Conservation (phyloP, 306 rosid genomes). For the Mimosa pudica region DNA sequence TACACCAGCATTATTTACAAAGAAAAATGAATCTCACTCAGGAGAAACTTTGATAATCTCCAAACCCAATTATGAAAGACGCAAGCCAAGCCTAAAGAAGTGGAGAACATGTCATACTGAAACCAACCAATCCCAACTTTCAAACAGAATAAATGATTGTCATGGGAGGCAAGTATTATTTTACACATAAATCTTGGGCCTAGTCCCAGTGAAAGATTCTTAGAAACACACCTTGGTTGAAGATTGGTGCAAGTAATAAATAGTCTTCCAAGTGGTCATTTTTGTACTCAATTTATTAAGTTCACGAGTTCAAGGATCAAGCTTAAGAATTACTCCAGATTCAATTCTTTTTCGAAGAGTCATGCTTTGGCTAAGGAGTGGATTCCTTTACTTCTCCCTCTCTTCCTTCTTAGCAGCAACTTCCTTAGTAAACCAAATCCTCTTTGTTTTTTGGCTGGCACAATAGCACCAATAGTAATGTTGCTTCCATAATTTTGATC, state of each 20-base stretch:
- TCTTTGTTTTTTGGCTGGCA: constrained; percentile 53
- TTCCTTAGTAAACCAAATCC: constrained; percentile 68
- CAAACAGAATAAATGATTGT: constrained; percentile 13
- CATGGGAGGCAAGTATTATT: not conserved
- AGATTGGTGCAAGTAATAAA: not conserved
- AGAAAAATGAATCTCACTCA: constrained; percentile 25
- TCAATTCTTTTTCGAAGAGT: not conserved
- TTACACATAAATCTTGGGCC: constrained; percentile 1
- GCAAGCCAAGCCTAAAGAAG: constrained; percentile 12
- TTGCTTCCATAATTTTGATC: constrained; percentile 42
- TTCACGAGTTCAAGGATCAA: not conserved
- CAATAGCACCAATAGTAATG: constrained; percentile 39
- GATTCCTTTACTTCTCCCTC: constrained; percentile 46
- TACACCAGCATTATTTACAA: constrained; percentile 41
- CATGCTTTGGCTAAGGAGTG: constrained; percentile 16
- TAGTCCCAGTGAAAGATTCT: not conserved
- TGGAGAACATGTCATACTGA: constrained; percentile 18
- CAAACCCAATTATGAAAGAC: constrained; percentile 24
- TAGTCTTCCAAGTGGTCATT: not conserved
- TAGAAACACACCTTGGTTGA: not conserved
- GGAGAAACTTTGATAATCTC: constrained; percentile 32
- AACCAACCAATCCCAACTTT: not conserved
- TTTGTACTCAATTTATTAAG: not conserved
- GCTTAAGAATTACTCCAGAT: not conserved
- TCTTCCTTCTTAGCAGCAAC: constrained; percentile 61